Evolutionary conservation across 2,329 filamentous ascomycete species (phyloP), one percentile per base, ranked within the genome.

Genomic region (Ophiostoma quercus): DNA sequence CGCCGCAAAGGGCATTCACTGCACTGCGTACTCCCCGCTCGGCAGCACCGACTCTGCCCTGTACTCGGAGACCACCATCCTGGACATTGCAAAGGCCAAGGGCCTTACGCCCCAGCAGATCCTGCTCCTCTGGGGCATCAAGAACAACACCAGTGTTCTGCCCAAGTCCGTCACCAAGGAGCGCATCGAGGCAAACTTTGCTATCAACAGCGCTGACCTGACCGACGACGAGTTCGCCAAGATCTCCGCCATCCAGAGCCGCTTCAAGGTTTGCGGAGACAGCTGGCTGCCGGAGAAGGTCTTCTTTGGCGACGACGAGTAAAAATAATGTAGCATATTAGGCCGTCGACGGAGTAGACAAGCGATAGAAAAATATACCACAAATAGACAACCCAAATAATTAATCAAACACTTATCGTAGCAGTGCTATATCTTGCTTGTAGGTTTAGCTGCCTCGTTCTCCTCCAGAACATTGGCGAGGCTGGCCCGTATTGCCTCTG

Each of bases 251-350:
- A 84, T 94, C 69, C 83, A 85, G 76, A 90, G 91, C 72, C 87
- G 92, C 67, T 94, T 94, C 84, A 96, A 93, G 86, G 89, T 92
- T 72, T 95, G 91, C 76, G 85, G 84, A 47, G 92, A 94, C 77
- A 80, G 77, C 37, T 94, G 90, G 88, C 77, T 92, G 76, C 91
- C 91, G 0, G 79, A 91, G 72, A 90, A 88, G 84, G 90, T 94
- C 47, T 95, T 95, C 84, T 92, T 92, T 77, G 90, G 90, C 8
- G 90, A 94, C 75, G 90, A 93, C 76, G 90, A 94, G 82, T 93
- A 87, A 25, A 16, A 39, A 34, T 34, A 3, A 39, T 34, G 25
- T 29, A 29, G 25, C 25, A 29, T 29, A 29, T 25, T 60, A 14
- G 22, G 57, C 14, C 22, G 14, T 62, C 14, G 57, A 9, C 25